Evolutionary conservation across 2,329 filamentous ascomycete genomes (phyloP).

Genomic region (Corinectria fuckeliana): DNA sequence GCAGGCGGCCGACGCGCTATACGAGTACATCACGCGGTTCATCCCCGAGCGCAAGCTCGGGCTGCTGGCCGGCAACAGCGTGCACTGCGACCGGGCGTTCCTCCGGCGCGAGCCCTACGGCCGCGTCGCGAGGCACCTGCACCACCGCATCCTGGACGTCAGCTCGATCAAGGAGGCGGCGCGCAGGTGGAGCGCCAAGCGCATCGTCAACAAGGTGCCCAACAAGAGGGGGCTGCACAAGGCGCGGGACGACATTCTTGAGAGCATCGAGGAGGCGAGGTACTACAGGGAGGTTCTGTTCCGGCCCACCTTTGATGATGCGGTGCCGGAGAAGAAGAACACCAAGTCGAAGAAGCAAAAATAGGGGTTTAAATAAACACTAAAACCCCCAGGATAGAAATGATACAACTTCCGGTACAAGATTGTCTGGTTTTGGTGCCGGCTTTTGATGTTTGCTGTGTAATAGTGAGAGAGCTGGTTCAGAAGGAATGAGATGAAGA

Average conservation of each 20-base stretch:
- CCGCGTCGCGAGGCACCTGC: slow-evolving; percentile 75
- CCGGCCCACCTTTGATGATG: slow-evolving; percentile 41
- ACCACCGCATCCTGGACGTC: slow-evolving; percentile 91
- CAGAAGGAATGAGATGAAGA: too few relatives aligned
- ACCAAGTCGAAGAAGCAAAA: slow-evolving; percentile 27
- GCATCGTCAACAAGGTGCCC: slow-evolving; percentile 64
- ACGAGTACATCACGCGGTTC: slow-evolving; percentile 77
- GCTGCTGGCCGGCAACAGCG: slow-evolving; percentile 88
- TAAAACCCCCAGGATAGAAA: neutral
- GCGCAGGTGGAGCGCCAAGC: slow-evolving; percentile 71
- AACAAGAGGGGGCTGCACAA: slow-evolving; percentile 79
- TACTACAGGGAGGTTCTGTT: slow-evolving; percentile 82
- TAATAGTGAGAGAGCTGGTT: too few relatives aligned
- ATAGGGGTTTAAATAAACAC: neutral
- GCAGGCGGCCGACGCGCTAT: slow-evolving; percentile 73
- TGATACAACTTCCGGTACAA: neutral
- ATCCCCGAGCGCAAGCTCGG: slow-evolving; percentile 72
- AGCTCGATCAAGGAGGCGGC: slow-evolving; percentile 92
- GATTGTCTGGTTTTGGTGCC: neutral
- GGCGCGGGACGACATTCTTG: slow-evolving; percentile 87
- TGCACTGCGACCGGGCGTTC: slow-evolving; percentile 89
- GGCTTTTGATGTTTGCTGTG: too few relatives aligned
- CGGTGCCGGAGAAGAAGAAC: slow-evolving; percentile 28
- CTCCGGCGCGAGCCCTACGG: slow-evolving; percentile 77
- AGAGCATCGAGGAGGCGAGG: slow-evolving; percentile 90